Base-by-base conservation (phyloP, 1,284 basidiomycete species). In the Ganoderma resinaceum region DNA sequence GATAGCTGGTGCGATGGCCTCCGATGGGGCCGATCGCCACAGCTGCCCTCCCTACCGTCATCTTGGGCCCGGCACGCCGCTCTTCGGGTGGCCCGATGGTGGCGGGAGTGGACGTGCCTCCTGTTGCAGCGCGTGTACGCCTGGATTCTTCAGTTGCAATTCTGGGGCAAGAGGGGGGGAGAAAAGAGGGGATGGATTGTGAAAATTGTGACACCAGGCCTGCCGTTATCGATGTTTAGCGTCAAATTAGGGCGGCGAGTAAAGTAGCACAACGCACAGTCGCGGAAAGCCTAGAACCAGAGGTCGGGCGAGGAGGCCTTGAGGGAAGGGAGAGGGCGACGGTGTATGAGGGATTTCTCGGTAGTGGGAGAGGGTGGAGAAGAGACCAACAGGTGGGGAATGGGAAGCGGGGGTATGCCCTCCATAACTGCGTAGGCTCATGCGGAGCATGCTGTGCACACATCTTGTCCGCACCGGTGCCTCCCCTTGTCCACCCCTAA, bases 1-100 rank as follows among this genome's bases (percentile, higher is more conserved):
- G 33, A 57, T 33, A 37, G 29, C 33, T 57, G 55, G 55, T 35
- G 55, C 55, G 31, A 57, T 37, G 29, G 33, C 33, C 55, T 14
- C 55, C 55, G 55, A 57, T 57, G 18, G 2, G 55, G 37, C 31
- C 31, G 55, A 57, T 57, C 55, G 55, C 55, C 16, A 20, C 55
- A 57, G 55, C 33, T 57, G 55, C 55, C 7, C 33, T n/a, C 31
- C 18, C 16, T 18, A 7, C 55, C 55, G 29, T 35, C 55, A 0
- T 35, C 20, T 31, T n/a, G 14, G 16, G 3, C 2, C 52, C 26
- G 26, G 12, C 4, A 9, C 55, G 9, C 11, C 55, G 16, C 9
- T 1, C 9, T 18, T 23, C 5, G 20, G 16, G 4, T 37, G 1
- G 55, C 31, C 33, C 20, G 55, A 57, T 57, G 29, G 55, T 37